Evolutionary conservation across 768 basidiomycete species (phyloP).

Genomic region (Trametes coccinea): DNA sequence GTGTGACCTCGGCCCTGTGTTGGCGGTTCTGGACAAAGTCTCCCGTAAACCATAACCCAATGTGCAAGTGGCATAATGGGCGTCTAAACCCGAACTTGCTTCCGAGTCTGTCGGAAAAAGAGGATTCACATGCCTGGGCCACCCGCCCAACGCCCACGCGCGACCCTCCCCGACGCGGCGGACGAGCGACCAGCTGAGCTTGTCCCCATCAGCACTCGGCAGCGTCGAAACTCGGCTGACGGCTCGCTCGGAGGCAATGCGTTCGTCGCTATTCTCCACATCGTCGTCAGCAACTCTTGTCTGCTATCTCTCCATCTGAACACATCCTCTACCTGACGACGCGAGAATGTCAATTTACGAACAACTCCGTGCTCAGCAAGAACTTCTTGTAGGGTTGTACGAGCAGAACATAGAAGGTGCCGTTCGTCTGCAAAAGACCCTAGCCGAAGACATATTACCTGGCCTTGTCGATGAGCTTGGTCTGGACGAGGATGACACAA

Average conservation of each 20-base stretch:
- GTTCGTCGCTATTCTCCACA: not conserved
- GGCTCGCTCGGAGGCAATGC: conserved; percentile 1
- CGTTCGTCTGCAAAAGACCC: conserved; percentile 47
- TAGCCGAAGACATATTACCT: conserved; percentile 60
- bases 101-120: not conserved
- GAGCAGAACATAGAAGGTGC: conserved; percentile 48
- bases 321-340: not conserved
- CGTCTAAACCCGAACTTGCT: not conserved
- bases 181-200: not conserved
- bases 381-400: conserved; percentile 52
- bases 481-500: conserved; percentile 45
- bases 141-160: too few species aligned
- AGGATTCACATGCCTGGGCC: conserved; percentile 2
- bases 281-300: not conserved
- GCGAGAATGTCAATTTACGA: conserved; percentile 15
- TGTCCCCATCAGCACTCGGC: not conserved
- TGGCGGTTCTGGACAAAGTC: conserved; percentile 4
- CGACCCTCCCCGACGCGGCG: not conserved
- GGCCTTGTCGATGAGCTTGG: conserved; percentile 58
- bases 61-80: not conserved
- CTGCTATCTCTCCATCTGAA: not conserved
- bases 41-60: not conserved
- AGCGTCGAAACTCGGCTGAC: not conserved
- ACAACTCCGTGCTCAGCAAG: conserved; percentile 35
- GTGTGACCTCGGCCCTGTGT: conserved; percentile 1